These are phyloP conservation scores for Monilinia vaccinii-corymbosi DNA, from an alignment of 2,329 filamentous ascomycete species.

Conservation along the genomic window DNA sequence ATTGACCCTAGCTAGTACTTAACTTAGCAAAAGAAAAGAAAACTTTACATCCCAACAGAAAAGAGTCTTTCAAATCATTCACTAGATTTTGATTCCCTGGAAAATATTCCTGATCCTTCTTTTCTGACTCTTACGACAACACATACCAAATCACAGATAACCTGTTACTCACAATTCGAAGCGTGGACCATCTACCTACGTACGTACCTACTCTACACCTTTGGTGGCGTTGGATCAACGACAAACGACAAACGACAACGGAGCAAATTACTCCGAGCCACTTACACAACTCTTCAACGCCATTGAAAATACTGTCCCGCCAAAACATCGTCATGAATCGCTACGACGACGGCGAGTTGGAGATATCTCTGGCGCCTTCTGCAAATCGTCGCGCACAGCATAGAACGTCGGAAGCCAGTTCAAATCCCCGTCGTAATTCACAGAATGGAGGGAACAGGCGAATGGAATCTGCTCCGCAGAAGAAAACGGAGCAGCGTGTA, in stretches of 20 bases:
- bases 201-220: no score
- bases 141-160: no score
- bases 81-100: not conserved
- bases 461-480: constrained; percentile 23
- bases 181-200: not conserved
- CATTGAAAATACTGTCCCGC: not conserved
- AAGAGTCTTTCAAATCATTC: not conserved
- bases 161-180: not conserved
- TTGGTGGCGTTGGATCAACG: constrained; percentile 7
- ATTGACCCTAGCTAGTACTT: no score
- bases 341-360: constrained; percentile 76
- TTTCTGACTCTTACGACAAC: not conserved
- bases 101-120: not conserved
- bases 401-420: constrained; percentile 28
- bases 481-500: constrained; percentile 70
- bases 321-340: constrained; percentile 2
- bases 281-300: not conserved
- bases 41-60: not conserved
- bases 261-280: not conserved
- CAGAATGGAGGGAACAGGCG: constrained; percentile 18
- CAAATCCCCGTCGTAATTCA: constrained; percentile 19
- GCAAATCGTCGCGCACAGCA: constrained; percentile 46
- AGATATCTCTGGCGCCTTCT: constrained; percentile 62
- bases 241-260: not conserved
- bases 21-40: no score